Percentiles rank a stretch among this genome's conserved stretches.
phyloP scores from a whole-genome alignment of 345 rosid genomes.

The Ricinus communis region DNA sequence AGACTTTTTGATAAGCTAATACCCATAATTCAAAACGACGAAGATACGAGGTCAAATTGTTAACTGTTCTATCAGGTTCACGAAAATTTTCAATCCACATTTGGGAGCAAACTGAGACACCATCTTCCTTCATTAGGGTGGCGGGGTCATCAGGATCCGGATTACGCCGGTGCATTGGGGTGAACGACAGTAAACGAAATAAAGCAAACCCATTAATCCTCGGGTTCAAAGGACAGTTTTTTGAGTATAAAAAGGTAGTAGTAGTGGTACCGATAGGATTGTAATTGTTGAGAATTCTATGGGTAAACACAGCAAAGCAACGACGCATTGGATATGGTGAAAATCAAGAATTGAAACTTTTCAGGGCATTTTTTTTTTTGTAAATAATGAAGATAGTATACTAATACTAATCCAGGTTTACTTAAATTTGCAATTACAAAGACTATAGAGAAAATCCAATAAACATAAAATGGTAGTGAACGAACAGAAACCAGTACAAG shows the following conservation, averaged over 20 bases:
- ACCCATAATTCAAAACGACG: slow-evolving; percentile 93
- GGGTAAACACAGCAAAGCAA: slow-evolving; percentile 35
- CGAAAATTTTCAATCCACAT: slow-evolving; percentile 80
- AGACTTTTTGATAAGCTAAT: slow-evolving; percentile 88
- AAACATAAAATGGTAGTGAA: not conserved
- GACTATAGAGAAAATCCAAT: too few species aligned
- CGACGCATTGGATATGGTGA: slow-evolving; percentile 47
- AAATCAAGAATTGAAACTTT: not conserved
- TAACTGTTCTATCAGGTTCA: slow-evolving; percentile 48
- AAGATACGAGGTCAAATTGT: slow-evolving; percentile 63
- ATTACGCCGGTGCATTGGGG: slow-evolving; percentile 49
- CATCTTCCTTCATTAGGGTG: slow-evolving; percentile 84
- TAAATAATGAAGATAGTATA: not conserved
- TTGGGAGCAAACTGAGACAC: slow-evolving; percentile 88
- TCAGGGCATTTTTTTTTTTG: slow-evolving; percentile 16
- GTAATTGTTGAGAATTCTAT: slow-evolving; percentile 31
- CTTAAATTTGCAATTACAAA: not conserved
- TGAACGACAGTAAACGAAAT: slow-evolving; percentile 51
- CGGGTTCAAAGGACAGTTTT: slow-evolving; percentile 24
- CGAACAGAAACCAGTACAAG: not conserved
- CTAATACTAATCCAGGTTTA: not conserved
- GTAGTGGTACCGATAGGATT: slow-evolving; percentile 15
- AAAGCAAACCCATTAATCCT: slow-evolving; percentile 25
- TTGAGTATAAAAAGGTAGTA: slow-evolving; percentile 20
- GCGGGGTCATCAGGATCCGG: slow-evolving; percentile 83